A percentile compares a stretch with the other conserved stretches of the same genome.
Evolutionary conservation across 164 flowering plant genomes (phyloP).

Genomic region (Annona cherimola): DNA sequence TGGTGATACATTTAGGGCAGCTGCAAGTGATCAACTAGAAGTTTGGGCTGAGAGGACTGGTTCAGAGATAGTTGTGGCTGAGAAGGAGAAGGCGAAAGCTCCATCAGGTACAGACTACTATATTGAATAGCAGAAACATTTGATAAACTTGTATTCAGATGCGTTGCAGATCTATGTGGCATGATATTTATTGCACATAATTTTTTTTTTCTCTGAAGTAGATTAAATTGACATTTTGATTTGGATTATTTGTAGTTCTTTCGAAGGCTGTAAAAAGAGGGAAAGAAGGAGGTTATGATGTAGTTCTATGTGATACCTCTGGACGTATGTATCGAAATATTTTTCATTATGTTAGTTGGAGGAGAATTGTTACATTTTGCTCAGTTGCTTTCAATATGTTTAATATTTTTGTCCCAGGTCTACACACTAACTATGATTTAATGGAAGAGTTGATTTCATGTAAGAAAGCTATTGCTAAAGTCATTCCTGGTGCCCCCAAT

Average conservation of each 20-base stretch:
- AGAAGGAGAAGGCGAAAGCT: slow-evolving; percentile 78
- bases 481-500: slow-evolving; percentile 83
- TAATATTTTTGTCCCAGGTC: slow-evolving; percentile 39
- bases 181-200: neutral
- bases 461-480: slow-evolving; percentile 79
- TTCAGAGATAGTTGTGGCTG: slow-evolving; percentile 85
- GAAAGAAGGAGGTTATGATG: slow-evolving; percentile 73
- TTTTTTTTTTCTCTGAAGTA: neutral
- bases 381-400: slow-evolving; percentile 3
- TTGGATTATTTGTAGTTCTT: slow-evolving; percentile 74
- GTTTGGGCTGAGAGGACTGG: slow-evolving; percentile 94
- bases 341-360: neutral
- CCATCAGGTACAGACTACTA: slow-evolving; percentile 54
- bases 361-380: neutral
- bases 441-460: slow-evolving; percentile 95
- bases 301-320: slow-evolving; percentile 92
- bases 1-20: slow-evolving; percentile 97
- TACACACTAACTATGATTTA: slow-evolving; percentile 87
- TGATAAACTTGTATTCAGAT: neutral
- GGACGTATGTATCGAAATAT: slow-evolving; percentile 63
- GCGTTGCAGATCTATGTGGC: neutral
- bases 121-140: neutral
- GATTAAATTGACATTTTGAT: slow-evolving; percentile 30
- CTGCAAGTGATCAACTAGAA: slow-evolving; percentile 95
- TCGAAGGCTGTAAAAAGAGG: slow-evolving; percentile 93